Evolutionary conservation across 352 stramenopile genomes (phyloP), one percentile per base, ranked within the genome.

Genomic region (Phytophthora fragariae): DNA sequence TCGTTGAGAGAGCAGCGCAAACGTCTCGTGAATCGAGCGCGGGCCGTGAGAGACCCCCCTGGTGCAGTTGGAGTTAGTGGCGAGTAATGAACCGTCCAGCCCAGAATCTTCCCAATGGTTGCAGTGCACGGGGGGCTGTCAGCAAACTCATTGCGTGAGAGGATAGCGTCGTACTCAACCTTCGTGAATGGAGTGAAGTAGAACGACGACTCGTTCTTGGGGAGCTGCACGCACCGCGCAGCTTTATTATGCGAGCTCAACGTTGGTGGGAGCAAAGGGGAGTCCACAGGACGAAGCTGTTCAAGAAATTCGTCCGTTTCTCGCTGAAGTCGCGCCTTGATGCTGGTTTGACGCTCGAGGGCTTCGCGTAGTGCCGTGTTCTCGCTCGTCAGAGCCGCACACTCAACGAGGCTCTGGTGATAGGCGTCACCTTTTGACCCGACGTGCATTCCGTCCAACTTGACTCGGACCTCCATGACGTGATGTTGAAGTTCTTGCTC

Each of bases 171-270:
- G 64, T 50, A 60, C 21, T 74, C 53, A 9, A 35, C 10, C 19
- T 33, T 54, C 2, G 59, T 57, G 27, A 80, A 54, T 41, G 69
- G 73, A 9, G 73, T 39, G 37, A 75, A 80, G 55, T 67, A 63
- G 52, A 80, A 77, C 3, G 69, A 62, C 47, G 73, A 69, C 33
- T 57, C 58, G 14, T 55, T 70, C 31, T 55, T 55, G 24, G 52
- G 11, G 21, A 79, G 55, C 37, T 64, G 37, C 41, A 76, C 66
- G 19, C 62, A 35, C n/a, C 27, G 47, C 8, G 55, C 68, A 19
- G 50, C 10, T n/a, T 35, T 10, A 11, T 15, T 17, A 17, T 52
- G 44, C 4, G 14, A 24, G 44, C 5, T 24, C 17, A 10, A 21
- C 5, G 14, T 27, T 17, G 8, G 2, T 5, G 24, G 17, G 24